Base-by-base conservation (phyloP, 1,284 basidiomycete species). In the Ustilago hordei region DNA sequence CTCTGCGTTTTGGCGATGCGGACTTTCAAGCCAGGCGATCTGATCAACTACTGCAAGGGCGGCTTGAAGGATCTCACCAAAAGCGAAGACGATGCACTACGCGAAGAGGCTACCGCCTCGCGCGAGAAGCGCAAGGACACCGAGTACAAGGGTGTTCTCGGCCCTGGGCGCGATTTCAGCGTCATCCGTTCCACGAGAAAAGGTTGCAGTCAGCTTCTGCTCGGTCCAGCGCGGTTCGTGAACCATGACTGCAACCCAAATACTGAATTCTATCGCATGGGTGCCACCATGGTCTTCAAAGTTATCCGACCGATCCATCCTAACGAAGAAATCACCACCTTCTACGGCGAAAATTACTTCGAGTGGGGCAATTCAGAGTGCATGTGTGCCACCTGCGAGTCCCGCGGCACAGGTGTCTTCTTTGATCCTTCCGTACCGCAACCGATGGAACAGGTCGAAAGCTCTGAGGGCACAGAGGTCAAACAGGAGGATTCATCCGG, bases 211-310 rank as follows among this genome's bases (percentile, higher is more conserved):
- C 93, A 95, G 88, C 89, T 96, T 77, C 92, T 96, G 87, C 88
- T 96, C 78, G 95, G 94, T 2, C 94, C 94, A 55, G 95, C 95
- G 84, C 91, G 94, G 78, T 96, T 96, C 88, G 93, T 95, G 72
- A 96, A 96, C 92, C 94, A 95, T 84, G 94, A 95, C 85, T 95
- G 94, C 86, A 90, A 93, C 68, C 93, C 95, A 79, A 95, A 95
- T 85, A 92, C 92, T 66, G 92, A 95, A 81, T 89, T 95, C 61
- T 93, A 94, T 85, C 91, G 93, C 59, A 91, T 93, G 87, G 94
- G 93, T 43, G 90, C 91, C 81, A 93, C 93, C 85, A 95, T 96
- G 87, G 92, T 93, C 32, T 96, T 96, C 88, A 91, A 93, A 56
- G 92, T 93, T 65, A 89, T 94, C 84, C 91, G 91, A 85, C 90